Evolutionary conservation across 768 basidiomycete genomes (phyloP).

Genomic region (Candolleomyces eurysporus): DNA sequence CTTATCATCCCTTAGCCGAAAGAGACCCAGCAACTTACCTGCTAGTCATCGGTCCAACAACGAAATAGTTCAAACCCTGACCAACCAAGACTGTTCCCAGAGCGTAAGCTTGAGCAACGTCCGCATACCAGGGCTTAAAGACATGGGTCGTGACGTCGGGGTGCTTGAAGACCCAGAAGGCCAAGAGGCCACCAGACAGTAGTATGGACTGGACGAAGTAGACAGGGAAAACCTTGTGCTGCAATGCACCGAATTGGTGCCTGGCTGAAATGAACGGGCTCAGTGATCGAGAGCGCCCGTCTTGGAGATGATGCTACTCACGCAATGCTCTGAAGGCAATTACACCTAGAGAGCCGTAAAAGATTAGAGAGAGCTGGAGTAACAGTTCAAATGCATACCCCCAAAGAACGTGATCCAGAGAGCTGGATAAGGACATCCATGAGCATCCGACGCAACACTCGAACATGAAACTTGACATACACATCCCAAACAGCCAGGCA

Average conservation of each 20-base stretch:
- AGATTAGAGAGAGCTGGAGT: not conserved
- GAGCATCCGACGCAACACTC: no score
- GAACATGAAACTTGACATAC: constrained; percentile 35
- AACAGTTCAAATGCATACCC: constrained; percentile 30
- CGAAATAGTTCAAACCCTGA: constrained; percentile 62
- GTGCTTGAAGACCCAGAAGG: constrained; percentile 57
- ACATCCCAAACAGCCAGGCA: constrained; percentile 68
- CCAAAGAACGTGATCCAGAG: constrained; percentile 71
- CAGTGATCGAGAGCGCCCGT: not conserved
- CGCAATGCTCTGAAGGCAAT: constrained; percentile 62
- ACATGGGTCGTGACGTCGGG: constrained; percentile 51
- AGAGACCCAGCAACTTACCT: constrained; percentile 38
- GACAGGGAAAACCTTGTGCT: constrained; percentile 71
- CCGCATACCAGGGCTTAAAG: constrained; percentile 45
- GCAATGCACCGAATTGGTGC: constrained; percentile 69
- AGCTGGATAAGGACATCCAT: constrained; percentile 22
- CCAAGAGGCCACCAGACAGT: constrained; percentile 53
- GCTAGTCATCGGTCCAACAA: constrained; percentile 73
- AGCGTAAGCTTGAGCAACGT: constrained; percentile 65
- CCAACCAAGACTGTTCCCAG: constrained; percentile 44
- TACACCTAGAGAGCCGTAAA: constrained; percentile 36
- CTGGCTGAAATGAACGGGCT: constrained; percentile 44
- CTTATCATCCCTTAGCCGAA: not conserved
- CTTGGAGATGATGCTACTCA: constrained; percentile 27
- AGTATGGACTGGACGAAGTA: constrained; percentile 65